Conservation (phyloP, 73 alveolate species). For the Paraurostyla sp. region DNA sequence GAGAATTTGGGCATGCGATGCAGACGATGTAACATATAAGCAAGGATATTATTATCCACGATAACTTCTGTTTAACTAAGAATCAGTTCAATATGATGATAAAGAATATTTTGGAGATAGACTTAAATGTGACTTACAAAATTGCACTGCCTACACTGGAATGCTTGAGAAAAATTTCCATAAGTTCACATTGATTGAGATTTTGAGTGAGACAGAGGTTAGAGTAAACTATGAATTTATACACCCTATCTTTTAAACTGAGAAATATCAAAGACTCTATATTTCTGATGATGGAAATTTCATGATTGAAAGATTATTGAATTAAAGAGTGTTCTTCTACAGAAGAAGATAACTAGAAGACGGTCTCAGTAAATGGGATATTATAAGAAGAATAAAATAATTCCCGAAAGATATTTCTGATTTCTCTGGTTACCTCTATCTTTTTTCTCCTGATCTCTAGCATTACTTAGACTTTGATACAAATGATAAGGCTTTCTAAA, state of each 20-base stretch:
- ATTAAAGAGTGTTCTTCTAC: constrained; percentile 44
- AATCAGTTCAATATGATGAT: not conserved
- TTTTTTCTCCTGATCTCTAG: constrained; percentile 45
- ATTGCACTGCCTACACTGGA: constrained; percentile 7
- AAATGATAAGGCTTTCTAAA: not conserved
- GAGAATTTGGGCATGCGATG: constrained; percentile 42
- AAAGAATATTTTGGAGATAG: constrained; percentile 37
- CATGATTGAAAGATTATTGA: constrained; percentile 42
- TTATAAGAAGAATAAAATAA: constrained; percentile 23
- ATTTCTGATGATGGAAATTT: constrained; percentile 25
- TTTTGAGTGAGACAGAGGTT: constrained; percentile 23
- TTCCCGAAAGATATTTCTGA: constrained; percentile 55
- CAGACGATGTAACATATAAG: constrained; percentile 27
- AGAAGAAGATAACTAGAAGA: not conserved
- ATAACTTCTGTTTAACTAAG: not conserved
- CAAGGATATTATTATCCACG: constrained; percentile 8
- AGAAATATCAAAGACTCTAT: constrained; percentile 9
- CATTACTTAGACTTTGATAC: constrained; percentile 20
- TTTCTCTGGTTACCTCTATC: not conserved
- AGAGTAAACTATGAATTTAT: not conserved
- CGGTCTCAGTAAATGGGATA: not conserved
- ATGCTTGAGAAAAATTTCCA: constrained; percentile 30
- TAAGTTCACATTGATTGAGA: constrained; percentile 24
- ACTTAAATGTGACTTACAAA: constrained; percentile 17
- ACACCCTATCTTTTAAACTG: not conserved